Evolutionary conservation across 2,329 filamentous ascomycete genomes (phyloP), one percentile per base, ranked within the genome.

Genomic region (Scedosporium aurantiacum): DNA sequence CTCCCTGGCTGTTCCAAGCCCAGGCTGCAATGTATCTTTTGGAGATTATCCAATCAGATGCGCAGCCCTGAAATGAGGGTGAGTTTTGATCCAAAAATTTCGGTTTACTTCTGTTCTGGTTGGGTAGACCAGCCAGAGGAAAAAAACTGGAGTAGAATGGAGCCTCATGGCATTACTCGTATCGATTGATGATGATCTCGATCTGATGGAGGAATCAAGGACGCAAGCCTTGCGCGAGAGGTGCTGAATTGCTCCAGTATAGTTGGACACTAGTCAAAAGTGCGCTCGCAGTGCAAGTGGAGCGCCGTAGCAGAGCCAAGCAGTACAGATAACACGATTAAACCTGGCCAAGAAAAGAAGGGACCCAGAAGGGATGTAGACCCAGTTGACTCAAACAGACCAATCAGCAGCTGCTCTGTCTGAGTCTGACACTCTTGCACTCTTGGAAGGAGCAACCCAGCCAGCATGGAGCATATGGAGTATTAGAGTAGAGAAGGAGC

Each of bases 341-440:
- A 50, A 27, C 45, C 52, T 28, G 23, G n/a, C 25, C 23, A 18
- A 55, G 32, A 37, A 32, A 37, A 37, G 32, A 37, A 37, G 32
- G 32, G 32, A 37, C 32, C 32, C 32, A 37, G 32, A 37, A 37
- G 32, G 32, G 32, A 37, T 37, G 32, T 10, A 37, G 32, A 37
- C 32, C 32, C 32, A 12, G 54, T 57, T 40, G 32, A 57, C 16
- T 23, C 32, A 37, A 32, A 23, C 14, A 12, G 58, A 23, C 58
- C 58, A 60, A 60, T 60, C 58, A 60, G 4, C 25, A 12, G 21
- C n/a, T 8, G 6, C 10, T 10, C 28, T 60, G 58, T 55, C 58
- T 55, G n/a, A 55, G 58, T 60, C 58, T 60, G 58, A 60, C 47
- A 60, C 58, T 47, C 58, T 43, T 16, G 32, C 14, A 23, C 32